A percentile compares a stretch with the other conserved stretches of the same genome.
Evolutionary conservation across 768 basidiomycete genomes (phyloP).

Genomic region (Clitopilus hobsonii): DNA sequence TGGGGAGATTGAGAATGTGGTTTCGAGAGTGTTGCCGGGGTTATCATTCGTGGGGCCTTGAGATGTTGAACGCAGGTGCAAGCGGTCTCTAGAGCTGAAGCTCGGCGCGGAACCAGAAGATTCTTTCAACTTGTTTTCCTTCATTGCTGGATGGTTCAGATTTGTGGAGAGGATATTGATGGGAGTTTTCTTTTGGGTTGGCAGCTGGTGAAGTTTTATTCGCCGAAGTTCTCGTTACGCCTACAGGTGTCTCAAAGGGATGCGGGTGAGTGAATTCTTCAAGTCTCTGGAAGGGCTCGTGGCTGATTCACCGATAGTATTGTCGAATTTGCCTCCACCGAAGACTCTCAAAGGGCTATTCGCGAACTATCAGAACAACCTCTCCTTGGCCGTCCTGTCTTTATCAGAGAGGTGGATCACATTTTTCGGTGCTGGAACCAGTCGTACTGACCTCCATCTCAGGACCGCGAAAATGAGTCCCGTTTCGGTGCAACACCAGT

Average conservation of each 20-base stretch:
- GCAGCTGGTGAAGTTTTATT: slow-evolving; percentile 99
- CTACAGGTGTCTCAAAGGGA: slow-evolving; percentile 95
- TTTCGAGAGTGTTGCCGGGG: slow-evolving; percentile 16
- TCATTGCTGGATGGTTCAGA: slow-evolving; percentile 48
- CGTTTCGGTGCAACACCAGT: slow-evolving; percentile 95
- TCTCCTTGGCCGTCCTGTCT: slow-evolving; percentile 91
- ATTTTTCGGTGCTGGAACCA: slow-evolving; percentile 1
- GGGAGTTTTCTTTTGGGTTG: slow-evolving; percentile 86
- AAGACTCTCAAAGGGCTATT: slow-evolving; percentile 87
- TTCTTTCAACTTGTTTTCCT: slow-evolving; percentile 34
- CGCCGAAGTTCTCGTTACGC: slow-evolving; percentile 97
- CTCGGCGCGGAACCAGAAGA: slow-evolving; percentile 28
- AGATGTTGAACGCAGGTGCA: background rate
- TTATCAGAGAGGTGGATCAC: slow-evolving; percentile 87
- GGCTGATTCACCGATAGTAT: slow-evolving; percentile 50
- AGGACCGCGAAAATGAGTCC: slow-evolving; percentile 97
- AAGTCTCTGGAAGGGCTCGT: slow-evolving; percentile 7
- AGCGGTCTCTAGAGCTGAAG: slow-evolving; percentile 36
- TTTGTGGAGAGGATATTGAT: slow-evolving; percentile 86
- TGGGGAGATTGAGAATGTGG: slow-evolving; percentile 21
- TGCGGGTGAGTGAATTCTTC: slow-evolving; percentile 76
- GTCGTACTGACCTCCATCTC: background rate
- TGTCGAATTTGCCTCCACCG: slow-evolving; percentile 88
- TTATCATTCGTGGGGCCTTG: slow-evolving; percentile 9
- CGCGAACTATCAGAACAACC: slow-evolving; percentile 86